Base-by-base conservation (phyloP, 768 basidiomycete species). In the Zangia roseola region DNA sequence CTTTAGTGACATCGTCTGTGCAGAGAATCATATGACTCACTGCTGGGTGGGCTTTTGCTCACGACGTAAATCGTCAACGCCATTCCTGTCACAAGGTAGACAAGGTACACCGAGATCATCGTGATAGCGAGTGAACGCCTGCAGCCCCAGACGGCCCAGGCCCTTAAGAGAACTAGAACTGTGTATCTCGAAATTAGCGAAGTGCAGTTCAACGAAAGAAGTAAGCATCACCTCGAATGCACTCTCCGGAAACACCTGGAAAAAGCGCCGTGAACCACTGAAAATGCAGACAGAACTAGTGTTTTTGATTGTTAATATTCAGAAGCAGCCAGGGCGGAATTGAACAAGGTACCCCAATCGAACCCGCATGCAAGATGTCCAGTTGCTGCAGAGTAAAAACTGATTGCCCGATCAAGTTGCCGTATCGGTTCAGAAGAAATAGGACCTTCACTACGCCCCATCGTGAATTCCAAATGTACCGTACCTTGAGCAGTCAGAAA, bases 351-450 rank as follows among this genome's bases (percentile, higher is more conserved):
- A 60, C 59, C 16, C 38, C 5, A 19, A 12, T 2, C 2, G 59
- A 60, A 9, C 23, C 7, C 12, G 51, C 28, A 13, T 28, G 42
- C 19, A 57, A 33, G 6, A 54, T 1, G 13, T 56, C 56, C 4
- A 51, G 10, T 36, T 61, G 60, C 24, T 58, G 50, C 12, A 61
- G 35, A 10, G 21, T 45, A 10, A 46, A 24, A 2, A 46, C 2
- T 0, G 50, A 34, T 20, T 58, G 59, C n/a, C 47, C 48, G 19
- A 45, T 21, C 20, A 60, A 16, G 13, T 44, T 54, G 0, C 41
- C 50, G 12, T 60, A 60, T 14, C 58, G 58, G 23, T 53, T 60
- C 36, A 57, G 6, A 2, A 60, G 48, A 35, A 60, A 61, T 16
- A 50, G 16, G 10, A 30, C 20, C 31, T 60, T 57, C 7, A 43